Base-by-base conservation (phyloP, 768 basidiomycete genomes). In the Pleurotus tuber-regium region DNA sequence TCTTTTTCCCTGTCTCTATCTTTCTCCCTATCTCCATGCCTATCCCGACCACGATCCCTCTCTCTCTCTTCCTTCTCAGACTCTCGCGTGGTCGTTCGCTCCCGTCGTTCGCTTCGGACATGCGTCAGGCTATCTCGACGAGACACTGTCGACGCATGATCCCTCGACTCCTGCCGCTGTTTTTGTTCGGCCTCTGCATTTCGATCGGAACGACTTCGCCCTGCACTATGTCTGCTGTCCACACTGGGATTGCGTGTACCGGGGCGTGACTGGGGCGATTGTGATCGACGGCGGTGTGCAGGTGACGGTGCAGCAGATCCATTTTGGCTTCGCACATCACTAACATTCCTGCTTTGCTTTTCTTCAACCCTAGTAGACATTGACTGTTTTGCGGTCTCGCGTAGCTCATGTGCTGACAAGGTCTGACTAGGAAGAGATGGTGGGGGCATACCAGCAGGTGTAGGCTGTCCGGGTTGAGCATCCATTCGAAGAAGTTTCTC, bases 351-450 rank as follows among this genome's bases (percentile, higher is more conserved):
- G 10, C 33, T 48, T 25, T 60, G 60, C 30, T 68, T 73, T 42
- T 76, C 75, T 25, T 79, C 79, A 18, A 59, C 55, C 54, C 72
- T 72, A 11, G 75, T 74, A 3, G 72, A 25, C 36, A 84, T 78
- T 12, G 80, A 76, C 60, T 87, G 84, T 59, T 85, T 87, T 4
- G 89, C 89, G 2, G 86, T 89, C 62, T 88, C 87, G 43, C 90
- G 78, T 12, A 91, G 74, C 59, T 89, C 89, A 58, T 90, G 87
- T 1, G 89, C 88, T 8, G 86, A 87, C 4, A 73, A 68, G 0
- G 89, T 90, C 59, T 90, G 87, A 59, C 89, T 92, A 2, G 90
- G 90, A 42, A 75, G 82, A 21, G 71, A 75, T 14, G 90, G 90
- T 3, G 91, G 90, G 10, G 86, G 87, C 89, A 92, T 92, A 12